Conservation (phyloP, 306 rosid species). For the Dryas octopetala region DNA sequence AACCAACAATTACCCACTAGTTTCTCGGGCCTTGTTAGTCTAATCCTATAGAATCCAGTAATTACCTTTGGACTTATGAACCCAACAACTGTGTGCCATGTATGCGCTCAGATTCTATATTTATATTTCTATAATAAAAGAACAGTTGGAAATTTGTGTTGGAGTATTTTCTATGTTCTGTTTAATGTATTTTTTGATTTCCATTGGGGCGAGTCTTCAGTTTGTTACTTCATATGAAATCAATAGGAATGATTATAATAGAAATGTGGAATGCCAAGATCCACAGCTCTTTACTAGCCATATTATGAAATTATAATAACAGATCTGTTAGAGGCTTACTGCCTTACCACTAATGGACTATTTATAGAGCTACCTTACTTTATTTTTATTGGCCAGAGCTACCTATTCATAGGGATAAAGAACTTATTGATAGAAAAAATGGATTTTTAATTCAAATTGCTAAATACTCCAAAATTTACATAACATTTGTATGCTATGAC, state of each 20-base stretch:
- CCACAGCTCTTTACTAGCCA: not conserved
- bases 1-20: not conserved
- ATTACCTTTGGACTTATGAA: not conserved
- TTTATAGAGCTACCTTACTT: too few species aligned
- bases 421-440: not conserved
- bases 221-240: not conserved
- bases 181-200: too few species aligned
- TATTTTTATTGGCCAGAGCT: too few species aligned
- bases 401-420: not conserved
- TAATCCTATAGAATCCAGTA: not conserved
- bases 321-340: not conserved
- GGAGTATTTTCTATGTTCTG: not conserved
- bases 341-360: not conserved
- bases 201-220: too few species aligned
- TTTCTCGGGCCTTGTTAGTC: not conserved
- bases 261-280: not conserved
- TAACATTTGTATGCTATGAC: too few species aligned
- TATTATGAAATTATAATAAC: not conserved
- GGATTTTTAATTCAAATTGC: not conserved
- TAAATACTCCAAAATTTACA: not conserved
- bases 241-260: not conserved
- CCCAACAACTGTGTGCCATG: not conserved
- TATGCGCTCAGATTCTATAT: not conserved
- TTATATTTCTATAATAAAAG: not conserved
- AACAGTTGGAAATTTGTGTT: not conserved